Base-by-base conservation (phyloP, 257 asterid species). In the Handroanthus guayacan region DNA sequence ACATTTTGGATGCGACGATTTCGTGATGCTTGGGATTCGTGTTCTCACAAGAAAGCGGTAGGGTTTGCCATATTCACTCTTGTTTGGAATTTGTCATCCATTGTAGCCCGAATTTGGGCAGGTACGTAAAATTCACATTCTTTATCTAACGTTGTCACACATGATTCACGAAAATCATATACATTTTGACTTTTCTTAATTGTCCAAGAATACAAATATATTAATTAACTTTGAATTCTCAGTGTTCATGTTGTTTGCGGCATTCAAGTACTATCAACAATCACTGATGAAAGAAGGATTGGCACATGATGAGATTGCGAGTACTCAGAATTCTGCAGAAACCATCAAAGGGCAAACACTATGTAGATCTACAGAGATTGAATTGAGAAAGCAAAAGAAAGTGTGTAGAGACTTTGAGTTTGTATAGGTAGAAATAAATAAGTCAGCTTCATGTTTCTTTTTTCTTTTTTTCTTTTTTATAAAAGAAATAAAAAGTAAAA, bases 201-300 rank as follows among this genome's bases (percentile, higher is more conserved):
- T 25, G 31, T 25, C 31, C 31, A 25, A 25, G 31, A 25, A 25
- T 25, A 25, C 1, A 4, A 41, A 41, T 41, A 47, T 13, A 47
- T 47, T 47, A 8, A 47, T 47, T 47, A 62, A 17, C 34, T 7
- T 20, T 34, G 13, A 7, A 9, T 3, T 52, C 83, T 86, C 97
- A 95, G 99, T 86, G 56, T 95, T 95, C 84, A 87, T 93, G 98
- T 34, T 93, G 31, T 89, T 87, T 66, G 99, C 86, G 78, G 97
- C 91, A n/a, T 95, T 93, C 81, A 91, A 89, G 82, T 89, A 82
- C 80, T 95, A 93, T 74, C 93, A 92, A 58, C 88, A 85, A 43
- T 79, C 90, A 3, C 20, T 76, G 84, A 76, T 75, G 34, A 61
- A 71, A 45, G 96, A 85, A 5, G 91, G 60, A 47, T 84, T 87